Percentiles rank a stretch among this genome's conserved stretches.
Conservation (phyloP, 306 rosid genomes). For the Adenanthera pavonina region DNA sequence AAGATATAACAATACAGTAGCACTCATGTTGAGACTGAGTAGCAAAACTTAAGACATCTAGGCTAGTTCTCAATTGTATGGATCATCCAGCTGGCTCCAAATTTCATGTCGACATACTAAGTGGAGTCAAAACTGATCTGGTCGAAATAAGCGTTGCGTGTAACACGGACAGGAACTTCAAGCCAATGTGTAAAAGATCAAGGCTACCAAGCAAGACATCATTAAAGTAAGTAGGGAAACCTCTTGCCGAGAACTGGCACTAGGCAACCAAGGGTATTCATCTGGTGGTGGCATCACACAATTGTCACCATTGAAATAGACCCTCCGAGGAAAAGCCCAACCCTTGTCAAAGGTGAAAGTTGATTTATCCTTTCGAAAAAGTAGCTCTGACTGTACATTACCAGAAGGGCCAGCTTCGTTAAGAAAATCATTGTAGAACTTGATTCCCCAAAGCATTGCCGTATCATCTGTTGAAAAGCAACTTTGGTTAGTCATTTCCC, state of each 20-base stretch:
- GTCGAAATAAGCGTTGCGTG: slow-evolving; percentile 24
- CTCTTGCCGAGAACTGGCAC: slow-evolving; percentile 47
- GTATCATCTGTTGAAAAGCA: slow-evolving; percentile 78
- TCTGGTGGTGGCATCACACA: slow-evolving; percentile 98
- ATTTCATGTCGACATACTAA: slow-evolving; percentile 28
- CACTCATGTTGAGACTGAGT: slow-evolving; percentile 14
- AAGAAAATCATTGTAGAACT: slow-evolving; percentile 88
- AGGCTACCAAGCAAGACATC: slow-evolving; percentile 45
- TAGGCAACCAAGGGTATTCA: slow-evolving; percentile 80
- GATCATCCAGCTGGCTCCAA: slow-evolving; percentile 34
- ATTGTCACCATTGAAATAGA: slow-evolving; percentile 89
- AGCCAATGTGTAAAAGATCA: slow-evolving; percentile 46
- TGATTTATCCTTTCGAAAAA: slow-evolving; percentile 67
- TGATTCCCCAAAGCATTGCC: slow-evolving; percentile 89
- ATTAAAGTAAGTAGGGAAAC: slow-evolving; percentile 52
- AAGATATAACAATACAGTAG: slow-evolving; percentile 35
- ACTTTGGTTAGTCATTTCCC: slow-evolving; percentile 33
- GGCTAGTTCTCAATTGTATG: slow-evolving; percentile 36
- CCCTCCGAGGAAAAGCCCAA: slow-evolving; percentile 90
- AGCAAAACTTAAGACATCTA: slow-evolving; percentile 34
- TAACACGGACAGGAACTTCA: slow-evolving; percentile 19
- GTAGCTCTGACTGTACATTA: slow-evolving; percentile 88
- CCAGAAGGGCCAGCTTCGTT: slow-evolving; percentile 76
- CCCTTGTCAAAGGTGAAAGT: slow-evolving; percentile 83
- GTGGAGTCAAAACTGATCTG: slow-evolving; percentile 37